These are phyloP conservation scores for Amanita pallidorosea DNA, from an alignment of 768 basidiomycete species.

Conservation along the genomic window DNA sequence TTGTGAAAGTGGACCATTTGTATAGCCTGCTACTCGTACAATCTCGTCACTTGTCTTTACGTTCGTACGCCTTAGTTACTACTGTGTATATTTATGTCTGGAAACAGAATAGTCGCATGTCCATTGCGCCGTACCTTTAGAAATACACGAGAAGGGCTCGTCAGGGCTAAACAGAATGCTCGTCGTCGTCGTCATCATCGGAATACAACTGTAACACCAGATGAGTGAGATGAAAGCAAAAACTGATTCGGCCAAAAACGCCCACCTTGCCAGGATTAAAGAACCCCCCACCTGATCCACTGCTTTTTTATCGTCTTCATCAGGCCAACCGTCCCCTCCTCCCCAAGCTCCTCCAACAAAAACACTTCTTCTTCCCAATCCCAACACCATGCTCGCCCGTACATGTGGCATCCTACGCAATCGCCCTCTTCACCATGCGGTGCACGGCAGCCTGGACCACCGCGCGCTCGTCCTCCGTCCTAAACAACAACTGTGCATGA, in stretches of 20 bases:
- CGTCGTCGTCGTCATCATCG: too few relatives aligned
- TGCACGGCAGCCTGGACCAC: conserved; percentile 35
- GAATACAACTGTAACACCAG: too few relatives aligned
- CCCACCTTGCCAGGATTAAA: conserved; percentile 80
- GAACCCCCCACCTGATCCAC: conserved; percentile 65
- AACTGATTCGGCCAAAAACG: neutral
- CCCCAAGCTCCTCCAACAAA: conserved; percentile 75
- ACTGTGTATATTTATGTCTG: too few relatives aligned
- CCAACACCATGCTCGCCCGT: conserved; percentile 87
- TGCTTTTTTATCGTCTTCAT: conserved; percentile 75
- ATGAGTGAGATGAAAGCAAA: too few relatives aligned
- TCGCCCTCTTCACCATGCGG: conserved; percentile 57
- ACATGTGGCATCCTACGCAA: conserved; percentile 69
- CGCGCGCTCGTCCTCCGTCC: conserved; percentile 39
- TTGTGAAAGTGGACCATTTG: too few relatives aligned
- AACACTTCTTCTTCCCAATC: conserved; percentile 72
- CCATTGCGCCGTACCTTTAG: too few relatives aligned
- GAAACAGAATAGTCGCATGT: too few relatives aligned
- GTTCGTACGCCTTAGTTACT: too few relatives aligned
- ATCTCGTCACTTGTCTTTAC: too few relatives aligned
- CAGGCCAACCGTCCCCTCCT: conserved; percentile 68
- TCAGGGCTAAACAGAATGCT: too few relatives aligned
- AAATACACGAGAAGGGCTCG: too few relatives aligned
- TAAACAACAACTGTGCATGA: conserved; percentile 44
- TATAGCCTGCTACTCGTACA: too few relatives aligned